Evolutionary conservation across 1,284 basidiomycete species (phyloP).

Genomic region (Leccinum subfulvum): DNA sequence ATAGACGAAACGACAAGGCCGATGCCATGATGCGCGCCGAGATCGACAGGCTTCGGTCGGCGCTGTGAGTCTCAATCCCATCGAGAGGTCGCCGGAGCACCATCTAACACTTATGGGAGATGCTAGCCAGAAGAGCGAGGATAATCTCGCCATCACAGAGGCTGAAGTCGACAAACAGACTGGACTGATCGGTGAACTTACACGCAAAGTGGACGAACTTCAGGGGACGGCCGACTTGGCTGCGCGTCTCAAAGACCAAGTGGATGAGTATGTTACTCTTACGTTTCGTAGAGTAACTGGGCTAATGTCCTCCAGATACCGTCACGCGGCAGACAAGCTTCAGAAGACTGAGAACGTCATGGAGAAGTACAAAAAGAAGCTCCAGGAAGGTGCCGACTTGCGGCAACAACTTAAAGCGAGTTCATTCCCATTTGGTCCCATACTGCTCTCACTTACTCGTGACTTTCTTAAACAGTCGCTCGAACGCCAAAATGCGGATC

Average conservation of each 20-base stretch:
- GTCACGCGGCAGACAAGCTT: conserved; percentile 86
- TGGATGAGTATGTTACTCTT: conserved; percentile 73
- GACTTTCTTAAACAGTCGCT: conserved; percentile 52
- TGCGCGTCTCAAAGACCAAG: conserved; percentile 81
- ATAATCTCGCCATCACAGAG: conserved; percentile 79
- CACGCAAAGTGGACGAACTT: conserved; percentile 80
- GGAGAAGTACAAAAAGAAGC: conserved; percentile 98
- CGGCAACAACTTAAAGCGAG: conserved; percentile 81
- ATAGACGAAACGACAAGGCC: conserved; percentile 60
- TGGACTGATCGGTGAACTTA: conserved; percentile 66
- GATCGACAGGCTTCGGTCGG: conserved; percentile 73
- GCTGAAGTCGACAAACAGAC: conserved; percentile 78
- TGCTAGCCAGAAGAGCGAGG: conserved; percentile 84
- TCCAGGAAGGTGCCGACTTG: conserved; percentile 90
- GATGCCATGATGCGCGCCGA: conserved; percentile 74
- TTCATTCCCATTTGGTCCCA: conserved; percentile 6
- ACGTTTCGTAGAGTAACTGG: background rate
- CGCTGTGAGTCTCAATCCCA: conserved; percentile 61
- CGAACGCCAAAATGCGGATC: conserved; percentile 89
- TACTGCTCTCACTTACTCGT: conserved; percentile 4
- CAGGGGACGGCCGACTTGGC: conserved; percentile 76
- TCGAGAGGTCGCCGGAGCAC: conserved; percentile 8
- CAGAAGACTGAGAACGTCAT: conserved; percentile 96
- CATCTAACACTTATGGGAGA: conserved; percentile 23
- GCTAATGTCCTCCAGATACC: conserved; percentile 52